Evolutionary conservation across 345 rosid species (phyloP), one percentile per base, ranked within the genome.

Genomic region (Iberis pinnata): DNA sequence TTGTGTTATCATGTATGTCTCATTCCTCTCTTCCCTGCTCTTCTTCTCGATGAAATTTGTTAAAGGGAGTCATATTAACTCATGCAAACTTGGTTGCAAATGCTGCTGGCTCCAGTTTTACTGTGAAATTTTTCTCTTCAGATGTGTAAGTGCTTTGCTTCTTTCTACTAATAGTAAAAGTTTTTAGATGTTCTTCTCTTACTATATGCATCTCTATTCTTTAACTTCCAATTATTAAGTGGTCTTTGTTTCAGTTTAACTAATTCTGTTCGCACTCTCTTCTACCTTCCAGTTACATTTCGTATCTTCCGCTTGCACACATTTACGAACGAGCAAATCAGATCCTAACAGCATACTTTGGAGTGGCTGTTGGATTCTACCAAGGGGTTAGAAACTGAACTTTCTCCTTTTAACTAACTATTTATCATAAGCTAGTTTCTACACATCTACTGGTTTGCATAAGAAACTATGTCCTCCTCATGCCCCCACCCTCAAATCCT

Each of bases 251-350:
- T 60, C 39, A 41, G 9, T 16, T 41, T 18, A 51, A 51, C 56
- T 50, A 33, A 38, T 47, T 12, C 60, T 29, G 25, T 54, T 52
- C 58, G 62, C 32, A 61, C 60, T 50, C 26, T 12, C 62, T 24
- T 56, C 36, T 51, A 7, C 33, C 12, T 53, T 58, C 65, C 84
- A 92, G 98, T 19, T 84, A 77, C 74, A 88, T 92, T 69, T 92
- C 96, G 31, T 92, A 92, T 73, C 89, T 92, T 67, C 98, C 98
- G 3, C 65, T 88, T 79, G 96, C 98, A 46, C 98, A 92, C 77
- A 92, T 92, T 60, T 92, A 79, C 52, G 98, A 92, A 73, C 78
- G 98, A 29, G 78, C 71, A 44, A 84, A 79, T 70, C 98, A 84
- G 67, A 64, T 88, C 62, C 37, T 69, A 57, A 2, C 67, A 16